Conservation (phyloP, 352 stramenopile genomes). For the Pythium volutum region DNA sequence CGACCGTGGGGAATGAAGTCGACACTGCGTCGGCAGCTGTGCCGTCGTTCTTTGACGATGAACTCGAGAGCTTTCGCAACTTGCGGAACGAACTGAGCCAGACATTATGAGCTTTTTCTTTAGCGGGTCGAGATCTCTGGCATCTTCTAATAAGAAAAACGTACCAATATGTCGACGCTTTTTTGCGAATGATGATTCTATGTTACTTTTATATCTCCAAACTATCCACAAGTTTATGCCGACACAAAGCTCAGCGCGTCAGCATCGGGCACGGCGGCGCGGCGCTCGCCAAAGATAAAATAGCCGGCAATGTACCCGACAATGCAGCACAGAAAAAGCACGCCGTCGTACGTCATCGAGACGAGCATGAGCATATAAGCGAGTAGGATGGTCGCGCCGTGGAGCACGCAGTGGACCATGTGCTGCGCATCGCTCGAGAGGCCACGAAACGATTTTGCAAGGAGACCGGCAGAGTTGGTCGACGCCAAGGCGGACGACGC, state of each 20-base stretch:
- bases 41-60: slow-evolving; percentile 61
- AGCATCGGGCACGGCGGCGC: slow-evolving; percentile 35
- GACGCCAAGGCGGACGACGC: slow-evolving; percentile 3
- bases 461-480: slow-evolving; percentile 20
- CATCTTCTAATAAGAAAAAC: not conserved
- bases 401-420: slow-evolving; percentile 44
- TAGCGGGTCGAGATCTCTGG: not conserved
- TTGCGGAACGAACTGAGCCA: slow-evolving; percentile 66
- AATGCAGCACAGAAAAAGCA: slow-evolving; percentile 54
- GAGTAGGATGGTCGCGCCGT: slow-evolving; percentile 60
- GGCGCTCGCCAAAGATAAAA: slow-evolving; percentile 66
- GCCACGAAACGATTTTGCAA: slow-evolving; percentile 52
- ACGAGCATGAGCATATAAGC: slow-evolving; percentile 83
- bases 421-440: slow-evolving; percentile 50
- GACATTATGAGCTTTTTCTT: slow-evolving; percentile 7
- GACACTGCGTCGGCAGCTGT: not conserved
- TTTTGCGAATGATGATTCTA: not conserved
- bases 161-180: slow-evolving; percentile 9
- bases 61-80: slow-evolving; percentile 65
- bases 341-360: slow-evolving; percentile 76
- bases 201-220: no score
- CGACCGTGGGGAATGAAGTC: not conserved
- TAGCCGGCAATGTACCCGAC: slow-evolving; percentile 57
- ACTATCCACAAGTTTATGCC: not conserved
- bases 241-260: slow-evolving; percentile 25